Base-by-base conservation (phyloP, 108 stramenopile species). In the Skeletonema menzelii region DNA sequence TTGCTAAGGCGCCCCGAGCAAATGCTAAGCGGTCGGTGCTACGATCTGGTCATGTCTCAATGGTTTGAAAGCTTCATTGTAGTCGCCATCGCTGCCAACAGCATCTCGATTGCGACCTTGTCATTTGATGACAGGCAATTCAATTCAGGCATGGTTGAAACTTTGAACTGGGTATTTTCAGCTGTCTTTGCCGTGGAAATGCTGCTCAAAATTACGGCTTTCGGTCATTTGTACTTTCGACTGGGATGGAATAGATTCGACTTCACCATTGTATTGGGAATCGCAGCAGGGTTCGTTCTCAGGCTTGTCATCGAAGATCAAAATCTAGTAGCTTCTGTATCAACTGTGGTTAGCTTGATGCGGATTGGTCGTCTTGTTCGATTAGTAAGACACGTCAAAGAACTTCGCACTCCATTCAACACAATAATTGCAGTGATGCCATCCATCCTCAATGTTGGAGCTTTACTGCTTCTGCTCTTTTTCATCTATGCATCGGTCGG, bases 191-290 rank as follows among this genome's bases (percentile, higher is more conserved):
- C 67, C 2, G 11, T 85, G 2, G 89, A 90, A 70, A 82, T 78
- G 1, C n/a, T 75, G 5, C 30, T 90, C 37, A 90, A 90, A 75
- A 32, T 88, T 27, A 35, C 20, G 20, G 82, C 67, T 37, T 35
- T 77, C 63, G 80, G 65, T 37, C 15, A 22, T 44, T 12, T 42
- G 28, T 91, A 88, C 72, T 88, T 86, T 63, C 38, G 56, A 7
- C 72, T 83, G 40, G 34, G 34, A 31, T 91, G 90, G 90, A 91
- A 91, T 71, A 35, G 38, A 26, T 91, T 91, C 64, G 90, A 91
- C 70, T 82, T 84, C 31, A 60, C 69, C 44, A 67, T 89, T 58
- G 88, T 85, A 11, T 56, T 72, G 26, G 88, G 85, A 24, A 79
- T 87, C 12, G 59, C 65, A 44, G 30, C 79, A 27, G 88, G 86